Conservation (phyloP, 2,329 filamentous ascomycete genomes). For the Penicillium sp. region DNA sequence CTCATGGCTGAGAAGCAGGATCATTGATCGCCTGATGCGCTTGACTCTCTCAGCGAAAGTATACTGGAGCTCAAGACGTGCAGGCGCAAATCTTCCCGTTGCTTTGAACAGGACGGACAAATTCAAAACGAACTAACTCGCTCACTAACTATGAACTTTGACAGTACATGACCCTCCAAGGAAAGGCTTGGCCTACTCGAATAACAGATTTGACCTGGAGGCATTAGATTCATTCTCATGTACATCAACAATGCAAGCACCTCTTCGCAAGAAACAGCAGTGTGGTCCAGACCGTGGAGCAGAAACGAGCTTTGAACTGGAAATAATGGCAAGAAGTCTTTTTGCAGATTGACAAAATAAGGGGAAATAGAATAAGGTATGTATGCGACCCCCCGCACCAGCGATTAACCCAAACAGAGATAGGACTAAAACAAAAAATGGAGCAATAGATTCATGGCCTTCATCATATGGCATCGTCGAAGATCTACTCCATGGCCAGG, state of each 20-base stretch:
- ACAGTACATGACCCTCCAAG: constrained; percentile 3
- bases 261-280: constrained; percentile 27
- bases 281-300: constrained; percentile 29
- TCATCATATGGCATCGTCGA: constrained; percentile 10
- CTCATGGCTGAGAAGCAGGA: not conserved
- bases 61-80: not conserved
- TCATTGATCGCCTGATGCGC: not conserved
- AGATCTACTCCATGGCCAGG: constrained; percentile 39
- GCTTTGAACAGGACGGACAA: not conserved
- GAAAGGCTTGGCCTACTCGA: constrained; percentile 16
- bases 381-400: constrained; percentile 30
- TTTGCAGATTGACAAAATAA: constrained; percentile 12
- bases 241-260: constrained; percentile 38
- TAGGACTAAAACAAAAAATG: constrained; percentile 13
- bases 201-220: constrained; percentile 15
- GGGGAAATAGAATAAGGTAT: constrained; percentile 25
- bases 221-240: constrained; percentile 34
- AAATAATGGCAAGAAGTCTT: constrained; percentile 14
- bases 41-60: not conserved
- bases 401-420: constrained; percentile 17
- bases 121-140: constrained; percentile 1
- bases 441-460: constrained; percentile 14
- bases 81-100: constrained; percentile 2
- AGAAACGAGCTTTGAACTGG: constrained; percentile 26
- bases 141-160: not conserved